phyloP scores from a whole-genome alignment of 192 early-diverging fungal species.

The Jimgerdemannia flammicorona region DNA sequence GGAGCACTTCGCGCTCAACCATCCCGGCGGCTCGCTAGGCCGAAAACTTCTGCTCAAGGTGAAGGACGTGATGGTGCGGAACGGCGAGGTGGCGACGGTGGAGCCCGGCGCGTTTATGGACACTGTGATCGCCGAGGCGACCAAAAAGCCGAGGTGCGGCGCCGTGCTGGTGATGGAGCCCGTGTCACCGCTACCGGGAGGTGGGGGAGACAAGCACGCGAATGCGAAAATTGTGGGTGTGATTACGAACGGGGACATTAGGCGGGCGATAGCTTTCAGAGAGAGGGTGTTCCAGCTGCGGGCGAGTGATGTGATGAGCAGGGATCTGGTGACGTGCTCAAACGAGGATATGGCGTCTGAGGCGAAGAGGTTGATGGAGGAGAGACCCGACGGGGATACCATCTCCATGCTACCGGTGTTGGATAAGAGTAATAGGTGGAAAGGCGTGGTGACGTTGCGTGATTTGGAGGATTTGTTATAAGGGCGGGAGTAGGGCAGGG shows the following conservation, averaged over 20 bases:
- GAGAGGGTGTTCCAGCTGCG: constrained; percentile 28
- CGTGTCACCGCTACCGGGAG: constrained; percentile 2
- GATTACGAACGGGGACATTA: constrained; percentile 35
- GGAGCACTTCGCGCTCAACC: constrained; percentile 39
- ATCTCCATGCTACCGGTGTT: constrained; percentile 32
- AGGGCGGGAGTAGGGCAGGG: background rate
- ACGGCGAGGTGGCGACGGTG: constrained; percentile 17
- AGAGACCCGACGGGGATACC: background rate
- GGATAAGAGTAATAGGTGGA: constrained; percentile 13
- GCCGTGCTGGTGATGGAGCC: constrained; percentile 32
- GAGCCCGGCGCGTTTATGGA: constrained; percentile 20
- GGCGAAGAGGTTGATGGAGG: constrained; percentile 24
- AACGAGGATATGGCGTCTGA: constrained; percentile 26
- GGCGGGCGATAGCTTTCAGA: constrained; percentile 21
- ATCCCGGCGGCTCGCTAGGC: constrained; percentile 42
- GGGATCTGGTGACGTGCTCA: constrained; percentile 17
- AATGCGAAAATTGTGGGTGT: constrained; percentile 22
- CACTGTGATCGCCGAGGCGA: constrained; percentile 33
- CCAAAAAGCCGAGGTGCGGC: constrained; percentile 21
- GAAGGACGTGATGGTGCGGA: constrained; percentile 25
- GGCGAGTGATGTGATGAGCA: constrained; percentile 31
- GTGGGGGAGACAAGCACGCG: background rate
- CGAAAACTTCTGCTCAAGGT: constrained; percentile 30
- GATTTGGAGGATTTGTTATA: constrained; percentile 19
- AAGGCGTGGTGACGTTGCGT: constrained; percentile 30